Percentiles rank a stretch among this genome's conserved stretches.
phyloP scores from a whole-genome alignment of 495 filamentous ascomycete genomes.

The Tuber indicum region DNA sequence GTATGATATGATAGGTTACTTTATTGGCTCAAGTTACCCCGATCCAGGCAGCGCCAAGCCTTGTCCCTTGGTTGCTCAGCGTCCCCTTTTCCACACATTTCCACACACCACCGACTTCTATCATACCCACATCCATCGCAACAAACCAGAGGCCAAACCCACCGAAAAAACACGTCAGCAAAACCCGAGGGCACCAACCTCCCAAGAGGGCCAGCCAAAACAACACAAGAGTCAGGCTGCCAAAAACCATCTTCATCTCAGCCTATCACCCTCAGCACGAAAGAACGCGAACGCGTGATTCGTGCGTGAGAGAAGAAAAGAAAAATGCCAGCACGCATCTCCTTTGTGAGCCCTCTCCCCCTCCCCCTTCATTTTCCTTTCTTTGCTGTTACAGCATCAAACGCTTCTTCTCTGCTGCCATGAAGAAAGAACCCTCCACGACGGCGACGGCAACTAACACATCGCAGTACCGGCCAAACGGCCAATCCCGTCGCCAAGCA shows the following conservation, averaged over 20 bases:
- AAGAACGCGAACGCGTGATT: constrained; percentile 2
- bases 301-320: neutral
- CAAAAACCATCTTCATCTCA: neutral
- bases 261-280: neutral
- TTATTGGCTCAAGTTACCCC: neutral
- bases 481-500: constrained; percentile 63
- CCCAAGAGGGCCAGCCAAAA: neutral
- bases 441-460: neutral
- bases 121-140: neutral
- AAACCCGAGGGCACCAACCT: constrained; percentile 9
- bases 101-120: neutral
- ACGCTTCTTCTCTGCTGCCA: constrained; percentile 21
- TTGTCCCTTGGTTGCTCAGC: neutral
- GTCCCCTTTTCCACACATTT: neutral
- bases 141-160: neutral
- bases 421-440: constrained; percentile 13
- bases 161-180: neutral
- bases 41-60: neutral
- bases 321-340: constrained; percentile 40
- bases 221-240: neutral
- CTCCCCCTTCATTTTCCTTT: neutral
- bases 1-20: neutral
- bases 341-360: constrained; percentile 32
- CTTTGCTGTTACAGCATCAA: constrained; percentile 14
- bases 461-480: constrained; percentile 52